Base-by-base conservation (phyloP, 257 asterid genomes). In the Verbascum thapsus region DNA sequence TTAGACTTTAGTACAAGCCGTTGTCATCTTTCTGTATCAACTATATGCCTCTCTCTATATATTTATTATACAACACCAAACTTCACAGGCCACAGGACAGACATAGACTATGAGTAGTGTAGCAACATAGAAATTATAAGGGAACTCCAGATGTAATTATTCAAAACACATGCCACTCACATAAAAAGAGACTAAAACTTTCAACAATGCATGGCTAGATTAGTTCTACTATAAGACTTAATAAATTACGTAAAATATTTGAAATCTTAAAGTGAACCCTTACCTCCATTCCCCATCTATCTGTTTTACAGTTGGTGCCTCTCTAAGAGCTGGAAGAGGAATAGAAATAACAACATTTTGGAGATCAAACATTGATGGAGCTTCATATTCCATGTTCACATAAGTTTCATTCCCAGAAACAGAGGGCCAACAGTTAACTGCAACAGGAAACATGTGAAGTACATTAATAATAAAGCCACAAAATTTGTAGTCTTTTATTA, bases 401-500 rank as follows among this genome's bases (percentile, higher is more conserved):
- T 67, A 80, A 69, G 94, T 82, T 66, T 85, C 90, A 40, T 65
- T 80, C 64, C 84, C 90, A 74, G 87, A 83, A 70, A 85, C 84
- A 58, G 90, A 78, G 63, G 87, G 90, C 94, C 87, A 85, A 79
- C 94, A 85, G 72, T 76, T 85, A 72, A 85, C 94, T 85, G 85
- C 53, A 66, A 63, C 2, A 37, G 19, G 44, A 37, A 30, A 44
- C 10, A 5, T 32, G n/a, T n/a, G 53, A 30, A 45, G 11, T 10
- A 16, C 32, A 50, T 62, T 38, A 68, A 59, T 10, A 18, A 68
- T 32, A 48, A 41, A 51, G 15, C 32, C 5, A 50, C 10, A 43
- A 62, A 50, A 22, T 59, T 11, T 9, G 30, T 34, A 16, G 7
- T 20, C 8, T n/a, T 49, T 11, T 11, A n/a, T 32, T 18, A 12